A percentile compares a stretch with the other conserved stretches of the same genome.
Evolutionary conservation across 495 filamentous ascomycete species (phyloP).

Genomic region (Annulohypoxylon stygium): DNA sequence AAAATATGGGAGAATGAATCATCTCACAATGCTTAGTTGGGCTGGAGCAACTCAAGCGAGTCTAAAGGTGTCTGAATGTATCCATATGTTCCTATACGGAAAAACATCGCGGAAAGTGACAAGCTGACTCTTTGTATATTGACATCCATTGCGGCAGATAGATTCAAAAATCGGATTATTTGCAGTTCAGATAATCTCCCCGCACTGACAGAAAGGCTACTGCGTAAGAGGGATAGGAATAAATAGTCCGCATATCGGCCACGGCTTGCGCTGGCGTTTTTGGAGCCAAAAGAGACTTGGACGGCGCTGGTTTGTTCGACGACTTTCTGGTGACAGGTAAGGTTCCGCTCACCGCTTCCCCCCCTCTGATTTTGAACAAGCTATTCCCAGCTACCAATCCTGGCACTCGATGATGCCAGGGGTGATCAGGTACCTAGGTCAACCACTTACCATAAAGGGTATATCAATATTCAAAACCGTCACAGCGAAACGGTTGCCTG

Average conservation of each 20-base stretch:
- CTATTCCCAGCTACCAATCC: constrained; percentile 42
- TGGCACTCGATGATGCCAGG: constrained; percentile 35
- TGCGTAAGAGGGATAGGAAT: constrained; percentile 11
- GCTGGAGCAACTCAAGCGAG: constrained; percentile 29
- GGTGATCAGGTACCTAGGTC: constrained; percentile 34
- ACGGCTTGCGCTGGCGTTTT: constrained; percentile 31
- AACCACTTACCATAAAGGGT: constrained; percentile 22
- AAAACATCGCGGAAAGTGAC: constrained; percentile 13
- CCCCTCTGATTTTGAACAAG: constrained; percentile 37
- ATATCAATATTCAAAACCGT: constrained; percentile 33
- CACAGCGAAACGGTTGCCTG: constrained; percentile 28
- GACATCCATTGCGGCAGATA: constrained; percentile 17
- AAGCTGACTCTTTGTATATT: not conserved
- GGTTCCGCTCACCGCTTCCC: constrained; percentile 47
- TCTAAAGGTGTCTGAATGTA: constrained; percentile 22
- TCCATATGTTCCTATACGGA: constrained; percentile 19
- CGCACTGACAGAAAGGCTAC: constrained; percentile 34
- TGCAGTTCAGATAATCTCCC: constrained; percentile 43
- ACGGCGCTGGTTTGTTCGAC: constrained; percentile 34
- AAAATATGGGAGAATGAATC: constrained; percentile 43
- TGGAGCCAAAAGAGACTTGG: constrained; percentile 25
- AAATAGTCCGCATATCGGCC: constrained; percentile 26
- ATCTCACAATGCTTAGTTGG: constrained; percentile 36
- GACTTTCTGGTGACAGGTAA: constrained; percentile 34
- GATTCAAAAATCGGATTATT: constrained; percentile 25